A percentile compares a stretch with the other conserved stretches of the same genome.
These are phyloP conservation scores for Colletotrichum echinochloae DNA, from an alignment of 2,329 filamentous ascomycete species.

Conservation along the genomic window DNA sequence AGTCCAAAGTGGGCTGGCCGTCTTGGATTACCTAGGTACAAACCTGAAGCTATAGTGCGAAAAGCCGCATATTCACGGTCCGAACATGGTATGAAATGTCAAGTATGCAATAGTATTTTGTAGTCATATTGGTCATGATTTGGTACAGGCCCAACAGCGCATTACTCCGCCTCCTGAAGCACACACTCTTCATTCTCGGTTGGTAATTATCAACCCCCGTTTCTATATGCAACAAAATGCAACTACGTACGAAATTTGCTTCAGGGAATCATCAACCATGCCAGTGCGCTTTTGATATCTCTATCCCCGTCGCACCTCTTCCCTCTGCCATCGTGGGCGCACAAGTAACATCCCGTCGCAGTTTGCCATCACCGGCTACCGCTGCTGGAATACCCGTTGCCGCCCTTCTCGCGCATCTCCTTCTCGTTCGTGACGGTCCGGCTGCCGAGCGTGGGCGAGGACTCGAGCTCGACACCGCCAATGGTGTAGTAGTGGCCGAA, in stretches of 20 bases:
- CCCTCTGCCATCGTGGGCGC: background rate
- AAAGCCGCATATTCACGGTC: background rate
- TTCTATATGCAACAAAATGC: conserved; percentile 16
- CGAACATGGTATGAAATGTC: background rate
- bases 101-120: background rate
- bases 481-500: conserved; percentile 50
- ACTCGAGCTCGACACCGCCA: conserved; percentile 40
- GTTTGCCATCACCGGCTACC: conserved; percentile 5
- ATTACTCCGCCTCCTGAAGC: background rate
- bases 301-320: background rate
- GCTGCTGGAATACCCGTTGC: conserved; percentile 31
- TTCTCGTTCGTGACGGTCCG: conserved; percentile 39
- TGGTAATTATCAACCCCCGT: conserved; percentile 16
- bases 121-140: background rate
- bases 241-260: conserved; percentile 12
- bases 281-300: background rate
- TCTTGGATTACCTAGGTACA: background rate
- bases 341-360: background rate
- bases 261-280: background rate
- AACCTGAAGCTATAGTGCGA: background rate
- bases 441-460: conserved; percentile 37
- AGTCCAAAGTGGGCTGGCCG: background rate
- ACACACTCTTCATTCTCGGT: conserved; percentile 22
- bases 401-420: conserved; percentile 39
- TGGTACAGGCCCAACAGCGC: background rate